Base-by-base conservation (phyloP, 1,139 yeast genomes). In the Magnusiomyces suaveolens region DNA sequence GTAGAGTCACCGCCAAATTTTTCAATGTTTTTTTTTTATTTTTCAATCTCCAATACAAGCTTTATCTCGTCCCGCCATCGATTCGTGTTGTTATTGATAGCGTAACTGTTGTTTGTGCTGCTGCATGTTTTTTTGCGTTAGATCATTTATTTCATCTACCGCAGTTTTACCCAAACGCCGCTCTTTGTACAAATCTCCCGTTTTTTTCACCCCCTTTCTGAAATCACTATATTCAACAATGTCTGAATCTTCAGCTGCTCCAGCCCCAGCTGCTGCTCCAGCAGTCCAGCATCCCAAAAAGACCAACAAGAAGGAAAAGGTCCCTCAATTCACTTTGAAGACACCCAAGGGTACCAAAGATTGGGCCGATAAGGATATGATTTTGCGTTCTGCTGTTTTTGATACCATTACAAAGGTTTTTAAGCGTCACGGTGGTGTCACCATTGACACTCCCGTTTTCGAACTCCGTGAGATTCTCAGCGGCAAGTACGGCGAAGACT, bases 351-450 rank as follows among this genome's bases (percentile, higher is more conserved):
- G 98, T 61, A 92, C 98, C 63, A 70, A 69, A 69, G 98, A 92
- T 70, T 92, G 98, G 98, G 86, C 96, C 61, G 98, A 92, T 64
- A 86, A 86, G 69, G 98, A 92, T 69, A 92, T 92, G 97, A 84
- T 88, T 49, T 80, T 92, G 63, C 82, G 98, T 69, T 92, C 87
- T 64, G 94, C 87, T 48, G 80, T 92, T 59, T 92, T 92, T 68
- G 74, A 76, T 53, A 80, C 88, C 18, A 73, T 46, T 18, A 16
- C 49, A 20, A 46, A 46, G 21, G 49, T 46, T n/a, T 48, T 48
- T 46, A 86, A 89, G 72, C 84, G 89, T 65, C 98, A 92, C 70
- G 98, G 98, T 60, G 98, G 95, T 70, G 96, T 89, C 43, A 90
- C 98, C 51, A 88, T 92, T 61, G 98, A 92, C 68, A 92, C 98